Conservation (phyloP, 805 yeast genomes). For the Ogataea glucozyma region DNA sequence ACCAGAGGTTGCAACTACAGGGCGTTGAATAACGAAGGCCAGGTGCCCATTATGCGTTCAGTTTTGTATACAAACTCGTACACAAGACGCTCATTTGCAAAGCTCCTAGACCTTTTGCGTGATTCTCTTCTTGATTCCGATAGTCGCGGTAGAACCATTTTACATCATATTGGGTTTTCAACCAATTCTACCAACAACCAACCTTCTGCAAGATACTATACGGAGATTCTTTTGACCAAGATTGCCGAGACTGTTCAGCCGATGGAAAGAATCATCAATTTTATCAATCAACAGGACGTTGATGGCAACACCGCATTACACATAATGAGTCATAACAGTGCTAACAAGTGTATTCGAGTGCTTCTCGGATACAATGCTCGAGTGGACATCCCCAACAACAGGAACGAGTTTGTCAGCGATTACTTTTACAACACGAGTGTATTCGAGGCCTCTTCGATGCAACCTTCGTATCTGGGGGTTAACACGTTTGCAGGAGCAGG, state of each 20-base stretch:
- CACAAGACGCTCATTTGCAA: conserved; percentile 76
- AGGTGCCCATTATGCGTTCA: conserved; percentile 83
- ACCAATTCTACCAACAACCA: conserved; percentile 66
- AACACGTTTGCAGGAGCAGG: conserved; percentile 4
- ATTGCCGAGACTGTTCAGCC: conserved; percentile 61
- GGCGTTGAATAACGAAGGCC: conserved; percentile 66
- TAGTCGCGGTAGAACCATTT: conserved; percentile 67
- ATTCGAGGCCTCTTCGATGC: conserved; percentile 18
- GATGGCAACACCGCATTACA: conserved; percentile 60
- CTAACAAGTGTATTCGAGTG: conserved; percentile 45
- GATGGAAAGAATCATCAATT: conserved; percentile 58
- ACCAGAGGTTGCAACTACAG: conserved; percentile 72
- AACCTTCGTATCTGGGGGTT: conserved; percentile 12
- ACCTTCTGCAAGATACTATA: conserved; percentile 80
- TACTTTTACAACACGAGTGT: conserved; percentile 34
- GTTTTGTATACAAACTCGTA: conserved; percentile 87
- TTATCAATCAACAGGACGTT: conserved; percentile 55
- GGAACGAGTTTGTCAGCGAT: conserved; percentile 43
- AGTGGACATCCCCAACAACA: conserved; percentile 51
- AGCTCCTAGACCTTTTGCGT: conserved; percentile 71
- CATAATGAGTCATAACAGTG: conserved; percentile 47
- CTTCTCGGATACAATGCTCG: conserved; percentile 52
- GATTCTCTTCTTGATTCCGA: conserved; percentile 81
- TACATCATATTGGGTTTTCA: conserved; percentile 81
- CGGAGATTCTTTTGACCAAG: conserved; percentile 73